A percentile compares a stretch with the other conserved stretches of the same genome.
These are phyloP conservation scores for Kodamaea sagamina DNA, from an alignment of 805 yeast species.

Conservation along the genomic window DNA sequence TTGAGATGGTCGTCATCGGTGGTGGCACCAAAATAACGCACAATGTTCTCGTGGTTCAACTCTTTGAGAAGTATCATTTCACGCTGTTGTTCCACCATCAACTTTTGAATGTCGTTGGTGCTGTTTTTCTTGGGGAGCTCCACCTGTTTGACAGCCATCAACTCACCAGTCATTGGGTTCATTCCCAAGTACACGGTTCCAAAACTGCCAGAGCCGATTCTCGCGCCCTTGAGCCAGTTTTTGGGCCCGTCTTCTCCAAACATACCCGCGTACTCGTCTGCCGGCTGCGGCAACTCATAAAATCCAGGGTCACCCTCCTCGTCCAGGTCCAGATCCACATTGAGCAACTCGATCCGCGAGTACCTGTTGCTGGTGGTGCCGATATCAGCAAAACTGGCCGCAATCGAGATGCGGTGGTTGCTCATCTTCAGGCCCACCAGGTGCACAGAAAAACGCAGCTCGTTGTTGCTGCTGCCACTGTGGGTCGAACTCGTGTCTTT, in stretches of 20 bases:
- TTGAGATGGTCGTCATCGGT: conserved; percentile 70
- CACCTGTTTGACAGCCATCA: conserved; percentile 97
- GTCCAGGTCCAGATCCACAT: conserved; percentile 38
- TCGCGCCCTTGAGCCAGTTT: conserved; percentile 89
- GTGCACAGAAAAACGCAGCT: conserved; percentile 16
- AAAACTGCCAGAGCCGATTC: conserved; percentile 93
- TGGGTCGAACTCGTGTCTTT: conserved; percentile 18
- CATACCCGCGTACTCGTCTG: conserved; percentile 43
- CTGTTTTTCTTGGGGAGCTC: conserved; percentile 55
- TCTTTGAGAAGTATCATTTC: conserved; percentile 79
- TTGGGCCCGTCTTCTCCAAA: conserved; percentile 60
- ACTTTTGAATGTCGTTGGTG: conserved; percentile 32
- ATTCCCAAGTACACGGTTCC: conserved; percentile 92
- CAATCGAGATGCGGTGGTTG: conserved; percentile 25
- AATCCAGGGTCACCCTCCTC: conserved; percentile 17
- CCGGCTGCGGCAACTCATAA: conserved; percentile 25
- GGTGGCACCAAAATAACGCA: conserved; percentile 86
- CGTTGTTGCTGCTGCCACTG: conserved; percentile 22
- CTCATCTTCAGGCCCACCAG: conserved; percentile 9
- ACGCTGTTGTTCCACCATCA: conserved; percentile 79
- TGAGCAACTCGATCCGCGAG: conserved; percentile 50
- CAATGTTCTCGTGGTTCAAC: conserved; percentile 88
- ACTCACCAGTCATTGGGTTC: conserved; percentile 88
- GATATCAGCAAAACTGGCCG: conserved; percentile 31
- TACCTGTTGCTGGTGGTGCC: conserved; percentile 28